phyloP scores from a whole-genome alignment of 352 stramenopile genomes.

The Elongisporangium undulatum region DNA sequence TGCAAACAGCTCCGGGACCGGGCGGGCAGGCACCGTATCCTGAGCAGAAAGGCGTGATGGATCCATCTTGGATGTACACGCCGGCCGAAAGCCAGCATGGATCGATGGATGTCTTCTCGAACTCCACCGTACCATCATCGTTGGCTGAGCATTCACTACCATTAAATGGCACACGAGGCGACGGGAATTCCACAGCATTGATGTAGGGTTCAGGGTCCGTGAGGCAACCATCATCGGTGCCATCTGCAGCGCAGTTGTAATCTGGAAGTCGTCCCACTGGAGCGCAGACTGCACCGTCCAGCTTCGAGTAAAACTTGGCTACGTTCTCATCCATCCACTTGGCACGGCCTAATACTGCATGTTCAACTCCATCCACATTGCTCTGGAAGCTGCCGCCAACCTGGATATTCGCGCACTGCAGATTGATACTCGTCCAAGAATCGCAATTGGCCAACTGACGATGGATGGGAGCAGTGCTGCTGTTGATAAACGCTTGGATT shows the following conservation, averaged over 20 bases:
- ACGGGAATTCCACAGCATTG: conserved; percentile 35
- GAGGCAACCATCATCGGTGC: conserved; percentile 42
- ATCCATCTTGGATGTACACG: conserved; percentile 38
- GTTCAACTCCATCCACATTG: conserved; percentile 27
- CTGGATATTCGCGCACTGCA: conserved; percentile 54
- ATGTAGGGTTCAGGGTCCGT: conserved; percentile 29
- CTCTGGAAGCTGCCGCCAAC: conserved; percentile 29
- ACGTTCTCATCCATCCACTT: conserved; percentile 55
- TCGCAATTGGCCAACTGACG: conserved; percentile 42
- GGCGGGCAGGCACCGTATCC: conserved; percentile 60
- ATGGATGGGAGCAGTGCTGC: conserved; percentile 28
- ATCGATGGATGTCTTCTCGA: conserved; percentile 54
- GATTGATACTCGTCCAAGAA: conserved; percentile 38
- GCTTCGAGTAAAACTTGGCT: conserved; percentile 26
- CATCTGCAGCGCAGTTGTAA: conserved; percentile 49
- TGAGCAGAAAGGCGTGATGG: conserved; percentile 67
- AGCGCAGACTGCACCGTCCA: conserved; percentile 28
- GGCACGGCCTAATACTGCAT: conserved; percentile 27
- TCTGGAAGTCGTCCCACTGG: conserved; percentile 32
- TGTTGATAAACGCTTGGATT: conserved; percentile 37
- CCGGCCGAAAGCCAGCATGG: conserved; percentile 74
- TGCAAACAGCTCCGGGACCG: conserved; percentile 63
- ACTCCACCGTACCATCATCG: conserved; percentile 1
- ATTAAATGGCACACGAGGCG: conserved; percentile 20
- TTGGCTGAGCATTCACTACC: conserved; percentile 11